These are phyloP conservation scores for Wickerhamia fluorescens DNA, from an alignment of 805 yeast genomes.

Conservation along the genomic window DNA sequence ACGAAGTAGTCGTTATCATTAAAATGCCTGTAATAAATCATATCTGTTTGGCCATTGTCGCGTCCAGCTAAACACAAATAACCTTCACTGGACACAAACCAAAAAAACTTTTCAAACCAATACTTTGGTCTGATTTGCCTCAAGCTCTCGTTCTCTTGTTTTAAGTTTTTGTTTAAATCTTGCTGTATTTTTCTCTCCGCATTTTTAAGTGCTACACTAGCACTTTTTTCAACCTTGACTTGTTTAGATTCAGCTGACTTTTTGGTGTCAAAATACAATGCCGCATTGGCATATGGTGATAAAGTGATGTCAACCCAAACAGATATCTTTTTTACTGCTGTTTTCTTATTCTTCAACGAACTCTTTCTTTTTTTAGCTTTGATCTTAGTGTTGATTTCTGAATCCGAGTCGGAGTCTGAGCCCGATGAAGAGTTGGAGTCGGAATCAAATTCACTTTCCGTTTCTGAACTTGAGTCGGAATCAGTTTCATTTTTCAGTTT, in stretches of 20 bases:
- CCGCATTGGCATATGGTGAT: conserved; percentile 86
- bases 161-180: conserved; percentile 59
- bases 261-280: conserved; percentile 70
- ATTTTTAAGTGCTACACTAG: conserved; percentile 70
- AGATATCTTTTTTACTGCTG: conserved; percentile 21
- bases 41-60: conserved; percentile 71
- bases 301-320: conserved; percentile 61
- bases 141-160: conserved; percentile 43
- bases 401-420: conserved; percentile 10
- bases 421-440: conserved; percentile 24
- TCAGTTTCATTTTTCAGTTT: conserved; percentile 27
- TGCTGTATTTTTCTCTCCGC: conserved; percentile 72
- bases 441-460: conserved; percentile 31
- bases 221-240: conserved; percentile 69
- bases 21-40: conserved; percentile 73
- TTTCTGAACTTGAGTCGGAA: conserved; percentile 16
- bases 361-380: background rate
- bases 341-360: conserved; percentile 1
- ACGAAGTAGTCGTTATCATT: conserved; percentile 67
- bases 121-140: conserved; percentile 62
- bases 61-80: conserved; percentile 82
- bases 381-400: conserved; percentile 1
- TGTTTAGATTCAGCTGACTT: conserved; percentile 74
- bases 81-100: conserved; percentile 92
- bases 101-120: conserved; percentile 91